Evolutionary conservation across 139 green algal genomes (phyloP).

Genomic region (Penium margaritaceum): DNA sequence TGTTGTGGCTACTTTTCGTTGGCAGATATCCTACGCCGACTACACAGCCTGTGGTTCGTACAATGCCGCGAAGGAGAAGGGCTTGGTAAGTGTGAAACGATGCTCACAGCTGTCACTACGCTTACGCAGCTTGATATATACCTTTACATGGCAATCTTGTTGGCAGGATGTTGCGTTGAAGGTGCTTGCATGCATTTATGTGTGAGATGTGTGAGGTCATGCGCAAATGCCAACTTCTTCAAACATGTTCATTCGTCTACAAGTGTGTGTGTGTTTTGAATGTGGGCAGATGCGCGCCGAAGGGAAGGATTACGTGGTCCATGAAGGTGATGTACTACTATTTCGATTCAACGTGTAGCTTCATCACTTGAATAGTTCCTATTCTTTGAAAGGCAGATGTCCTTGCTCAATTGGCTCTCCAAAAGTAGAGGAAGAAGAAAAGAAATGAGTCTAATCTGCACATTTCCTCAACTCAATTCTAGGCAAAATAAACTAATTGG

Average conservation of each 20-base stretch:
- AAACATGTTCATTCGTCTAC: background rate
- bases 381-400: too few relatives aligned
- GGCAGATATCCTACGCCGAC: slow-evolving; percentile 44
- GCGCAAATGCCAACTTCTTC: background rate
- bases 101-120: background rate
- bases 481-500: too few relatives aligned
- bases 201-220: background rate
- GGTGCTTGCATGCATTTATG: background rate
- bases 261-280: slow-evolving; percentile 8
- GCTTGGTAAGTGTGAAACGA: slow-evolving; percentile 34
- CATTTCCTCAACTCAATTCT: too few relatives aligned
- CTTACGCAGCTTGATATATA: background rate
- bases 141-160: background rate
- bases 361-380: too few relatives aligned
- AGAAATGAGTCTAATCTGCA: too few relatives aligned
- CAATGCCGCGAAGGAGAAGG: slow-evolving; percentile 39
- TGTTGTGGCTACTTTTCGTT: background rate
- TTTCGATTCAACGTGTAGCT: slow-evolving; percentile 67
- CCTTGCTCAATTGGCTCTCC: too few relatives aligned
- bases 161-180: background rate
- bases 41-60: slow-evolving; percentile 32
- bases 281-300: slow-evolving; percentile 67
- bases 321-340: slow-evolving; percentile 85
- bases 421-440: too few relatives aligned
- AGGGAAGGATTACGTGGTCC: slow-evolving; percentile 94